These are phyloP conservation scores for Nigrospora oryzae DNA, from an alignment of 2,329 filamentous ascomycete genomes.

Conservation along the genomic window DNA sequence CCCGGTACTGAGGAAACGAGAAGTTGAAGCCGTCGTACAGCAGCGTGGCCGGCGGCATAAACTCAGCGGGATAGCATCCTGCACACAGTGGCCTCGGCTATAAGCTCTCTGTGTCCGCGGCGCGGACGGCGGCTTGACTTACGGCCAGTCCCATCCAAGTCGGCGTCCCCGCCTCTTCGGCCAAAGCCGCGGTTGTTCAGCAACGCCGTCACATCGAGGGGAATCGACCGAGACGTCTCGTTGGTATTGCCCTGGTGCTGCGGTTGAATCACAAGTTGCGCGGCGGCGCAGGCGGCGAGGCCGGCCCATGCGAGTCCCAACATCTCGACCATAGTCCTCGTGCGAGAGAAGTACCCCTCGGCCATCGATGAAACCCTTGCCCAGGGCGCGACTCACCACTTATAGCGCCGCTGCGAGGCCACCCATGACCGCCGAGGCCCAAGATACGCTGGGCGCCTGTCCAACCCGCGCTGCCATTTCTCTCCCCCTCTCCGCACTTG, in stretches of 20 bases:
- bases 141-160: slow-evolving; percentile 9
- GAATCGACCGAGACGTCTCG: background rate
- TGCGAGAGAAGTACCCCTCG: no score
- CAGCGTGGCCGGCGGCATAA: slow-evolving; percentile 6
- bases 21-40: slow-evolving; percentile 9
- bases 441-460: no score
- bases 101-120: background rate
- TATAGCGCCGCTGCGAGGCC: no score
- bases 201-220: slow-evolving; percentile 6
- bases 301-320: no score
- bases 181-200: slow-evolving; percentile 10
- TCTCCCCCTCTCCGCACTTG: no score
- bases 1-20: slow-evolving; percentile 6
- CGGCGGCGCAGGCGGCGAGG: background rate
- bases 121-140: background rate
- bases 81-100: background rate
- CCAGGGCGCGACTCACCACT: no score
- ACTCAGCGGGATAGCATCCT: slow-evolving; percentile 8
- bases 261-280: slow-evolving; percentile 1
- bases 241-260: background rate
- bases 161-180: slow-evolving; percentile 6
- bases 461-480: no score
- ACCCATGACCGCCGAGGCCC: no score
- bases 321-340: no score
- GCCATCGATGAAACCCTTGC: no score